phyloP scores from a whole-genome alignment of 2,329 filamentous ascomycete species.

The Botrytis galanthina region DNA sequence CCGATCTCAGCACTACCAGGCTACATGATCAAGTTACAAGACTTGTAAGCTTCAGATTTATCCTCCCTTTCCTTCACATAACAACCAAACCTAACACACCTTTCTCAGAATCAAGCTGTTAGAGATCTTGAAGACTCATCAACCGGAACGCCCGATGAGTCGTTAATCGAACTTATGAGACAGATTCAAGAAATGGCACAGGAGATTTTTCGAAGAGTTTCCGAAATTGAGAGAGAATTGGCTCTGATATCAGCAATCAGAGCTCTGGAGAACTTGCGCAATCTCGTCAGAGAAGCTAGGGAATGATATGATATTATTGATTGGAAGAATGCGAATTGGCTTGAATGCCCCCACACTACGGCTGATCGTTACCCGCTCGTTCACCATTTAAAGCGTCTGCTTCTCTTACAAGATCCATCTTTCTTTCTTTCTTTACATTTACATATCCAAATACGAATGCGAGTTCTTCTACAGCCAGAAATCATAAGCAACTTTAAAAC shows the following conservation, averaged over 20 bases:
- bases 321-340: neutral
- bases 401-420: neutral
- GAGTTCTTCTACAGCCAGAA: neutral
- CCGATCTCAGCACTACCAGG: neutral
- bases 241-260: neutral
- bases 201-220: neutral
- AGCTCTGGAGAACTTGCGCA: neutral
- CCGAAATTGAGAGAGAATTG: neutral
- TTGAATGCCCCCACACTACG: neutral
- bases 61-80: fast-evolving
- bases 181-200: neutral
- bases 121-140: neutral
- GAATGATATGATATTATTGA: neutral
- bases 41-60: neutral
- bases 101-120: neutral
- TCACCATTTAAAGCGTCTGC: neutral
- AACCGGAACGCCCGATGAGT: neutral
- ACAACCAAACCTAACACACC: neutral
- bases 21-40: neutral
- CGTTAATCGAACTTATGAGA: neutral
- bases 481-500: neutral
- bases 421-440: neutral
- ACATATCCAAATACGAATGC: neutral
- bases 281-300: neutral
- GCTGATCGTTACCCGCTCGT: neutral